phyloP scores from a whole-genome alignment of 2,329 filamentous ascomycete genomes.

The Pseudocercospora cruenta region DNA sequence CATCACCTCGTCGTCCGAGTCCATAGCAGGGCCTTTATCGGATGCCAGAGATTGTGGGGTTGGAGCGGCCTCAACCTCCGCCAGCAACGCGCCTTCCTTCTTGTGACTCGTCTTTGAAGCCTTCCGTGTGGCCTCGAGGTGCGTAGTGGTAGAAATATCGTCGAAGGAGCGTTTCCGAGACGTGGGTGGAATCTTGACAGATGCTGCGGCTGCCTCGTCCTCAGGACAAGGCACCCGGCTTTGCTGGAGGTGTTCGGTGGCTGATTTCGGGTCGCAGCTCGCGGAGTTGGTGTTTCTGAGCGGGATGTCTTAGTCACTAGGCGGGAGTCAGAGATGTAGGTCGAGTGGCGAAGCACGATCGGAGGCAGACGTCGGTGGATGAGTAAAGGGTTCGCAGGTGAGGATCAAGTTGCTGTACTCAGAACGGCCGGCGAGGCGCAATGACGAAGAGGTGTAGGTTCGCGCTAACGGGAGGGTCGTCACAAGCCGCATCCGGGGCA shows the following conservation, averaged over 20 bases:
- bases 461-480: conserved; percentile 6
- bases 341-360: neutral
- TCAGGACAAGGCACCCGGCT: conserved; percentile 24
- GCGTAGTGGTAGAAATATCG: conserved; percentile 26
- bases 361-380: conserved; percentile 4
- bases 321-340: conserved; percentile 2
- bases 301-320: neutral
- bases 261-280: neutral
- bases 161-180: conserved; percentile 43
- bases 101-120: conserved; percentile 41
- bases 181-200: conserved; percentile 35
- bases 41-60: conserved; percentile 56
- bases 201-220: conserved; percentile 29
- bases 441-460: neutral
- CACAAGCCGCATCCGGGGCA: conserved; percentile 2
- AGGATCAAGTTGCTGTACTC: neutral
- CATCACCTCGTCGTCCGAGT: conserved; percentile 94
- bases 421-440: neutral
- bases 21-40: conserved; percentile 64
- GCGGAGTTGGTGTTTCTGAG: neutral
- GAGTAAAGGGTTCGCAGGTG: neutral
- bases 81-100: conserved; percentile 34
- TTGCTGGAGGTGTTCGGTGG: conserved; percentile 2
- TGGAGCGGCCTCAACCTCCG: conserved; percentile 46
- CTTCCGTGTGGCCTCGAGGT: conserved; percentile 36